Conservation (phyloP, 225 moss, liverwort and hornwort species). For the Anthoceros angustus region DNA sequence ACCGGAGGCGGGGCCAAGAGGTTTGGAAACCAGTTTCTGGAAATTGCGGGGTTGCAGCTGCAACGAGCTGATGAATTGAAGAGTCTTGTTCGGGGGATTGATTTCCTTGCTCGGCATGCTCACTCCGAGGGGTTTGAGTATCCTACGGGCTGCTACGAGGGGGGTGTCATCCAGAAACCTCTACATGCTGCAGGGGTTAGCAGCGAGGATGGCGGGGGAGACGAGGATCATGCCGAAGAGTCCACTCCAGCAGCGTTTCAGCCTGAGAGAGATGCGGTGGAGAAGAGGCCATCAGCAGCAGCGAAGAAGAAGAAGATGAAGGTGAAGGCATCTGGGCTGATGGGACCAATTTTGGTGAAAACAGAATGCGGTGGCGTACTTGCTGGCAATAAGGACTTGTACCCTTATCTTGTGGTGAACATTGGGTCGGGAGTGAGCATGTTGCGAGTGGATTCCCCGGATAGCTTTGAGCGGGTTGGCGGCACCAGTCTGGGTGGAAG, state of each 20-base stretch:
- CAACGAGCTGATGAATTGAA: conserved; percentile 66
- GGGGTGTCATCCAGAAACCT: conserved; percentile 67
- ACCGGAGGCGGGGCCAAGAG: conserved; percentile 79
- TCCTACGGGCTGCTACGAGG: conserved; percentile 36
- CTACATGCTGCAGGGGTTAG: conserved; percentile 32
- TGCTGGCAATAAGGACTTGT: conserved; percentile 27
- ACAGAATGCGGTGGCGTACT: conserved; percentile 19
- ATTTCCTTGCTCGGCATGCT: conserved; percentile 72
- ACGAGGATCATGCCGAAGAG: conserved; percentile 7
- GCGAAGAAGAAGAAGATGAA: neutral
- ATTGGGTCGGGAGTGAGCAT: conserved; percentile 94
- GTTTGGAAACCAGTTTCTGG: conserved; percentile 54
- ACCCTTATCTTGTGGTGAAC: conserved; percentile 86
- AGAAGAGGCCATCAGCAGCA: conserved; percentile 7
- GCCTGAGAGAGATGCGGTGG: neutral
- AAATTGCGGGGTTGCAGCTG: conserved; percentile 68
- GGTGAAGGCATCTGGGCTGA: conserved; percentile 13
- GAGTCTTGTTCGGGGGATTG: conserved; percentile 81
- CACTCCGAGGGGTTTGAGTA: conserved; percentile 68
- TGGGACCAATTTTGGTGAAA: conserved; percentile 27
- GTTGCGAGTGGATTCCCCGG: conserved; percentile 61
- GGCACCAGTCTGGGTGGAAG: conserved; percentile 89
- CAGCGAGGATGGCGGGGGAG: conserved; percentile 27
- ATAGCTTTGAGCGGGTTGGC: conserved; percentile 70
- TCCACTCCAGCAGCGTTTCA: conserved; percentile 4